phyloP scores from a whole-genome alignment of 1,139 yeast genomes.

The Pneumocystis carinii region DNA sequence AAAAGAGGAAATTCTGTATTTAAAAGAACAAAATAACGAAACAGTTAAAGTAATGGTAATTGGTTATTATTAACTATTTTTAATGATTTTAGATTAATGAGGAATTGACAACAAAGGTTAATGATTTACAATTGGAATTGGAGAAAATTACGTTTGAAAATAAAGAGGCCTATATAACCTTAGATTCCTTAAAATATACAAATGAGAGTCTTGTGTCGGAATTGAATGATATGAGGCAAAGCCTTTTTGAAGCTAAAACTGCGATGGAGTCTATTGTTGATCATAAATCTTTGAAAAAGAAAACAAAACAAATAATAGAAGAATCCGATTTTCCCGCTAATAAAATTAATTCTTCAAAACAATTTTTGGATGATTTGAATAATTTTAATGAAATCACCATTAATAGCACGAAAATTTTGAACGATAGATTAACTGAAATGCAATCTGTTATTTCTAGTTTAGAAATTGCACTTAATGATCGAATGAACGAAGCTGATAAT shows the following conservation, averaged over 20 bases:
- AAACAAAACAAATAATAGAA: constrained; percentile 9
- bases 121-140: constrained; percentile 17
- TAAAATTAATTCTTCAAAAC: not conserved
- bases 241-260: constrained; percentile 13
- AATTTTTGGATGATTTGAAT: constrained; percentile 3
- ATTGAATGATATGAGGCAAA: constrained; percentile 16
- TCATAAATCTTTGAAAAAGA: constrained; percentile 16
- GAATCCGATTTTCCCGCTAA: not conserved
- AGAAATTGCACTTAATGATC: constrained; percentile 9
- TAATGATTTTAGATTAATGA: constrained; percentile 8
- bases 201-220: constrained; percentile 19
- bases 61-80: not conserved
- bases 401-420: constrained; percentile 3
- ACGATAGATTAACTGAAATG: constrained; percentile 8
- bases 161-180: constrained; percentile 21
- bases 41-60: constrained; percentile 14
- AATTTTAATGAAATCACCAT: constrained; percentile 1
- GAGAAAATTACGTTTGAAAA: constrained; percentile 22
- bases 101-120: constrained; percentile 6
- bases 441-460: constrained; percentile 10
- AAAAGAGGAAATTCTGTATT: constrained; percentile 10
- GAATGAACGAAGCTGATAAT: constrained; percentile 11
- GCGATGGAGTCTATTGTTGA: constrained; percentile 8
- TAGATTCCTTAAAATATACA: constrained; percentile 20
- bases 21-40: constrained; percentile 17